These are phyloP conservation scores for Peronosclerospora sorghi DNA, from an alignment of 352 stramenopile species.

Conservation along the genomic window DNA sequence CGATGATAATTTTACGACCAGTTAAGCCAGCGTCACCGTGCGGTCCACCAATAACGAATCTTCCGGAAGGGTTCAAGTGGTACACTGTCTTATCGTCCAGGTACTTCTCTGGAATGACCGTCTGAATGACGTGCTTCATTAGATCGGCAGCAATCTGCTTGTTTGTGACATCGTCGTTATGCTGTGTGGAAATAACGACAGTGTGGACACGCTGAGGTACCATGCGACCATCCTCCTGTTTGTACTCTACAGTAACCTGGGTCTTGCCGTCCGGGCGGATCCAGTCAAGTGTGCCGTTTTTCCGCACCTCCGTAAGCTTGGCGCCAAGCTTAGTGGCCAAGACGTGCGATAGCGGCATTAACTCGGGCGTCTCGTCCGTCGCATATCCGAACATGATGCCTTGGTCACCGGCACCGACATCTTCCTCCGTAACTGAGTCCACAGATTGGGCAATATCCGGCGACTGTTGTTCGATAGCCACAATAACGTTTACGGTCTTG, in stretches of 20 bases:
- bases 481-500: conserved; percentile 99
- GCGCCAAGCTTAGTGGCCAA: conserved; percentile 94
- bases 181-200: conserved; percentile 99
- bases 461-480: conserved; percentile 98
- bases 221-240: conserved; percentile 90
- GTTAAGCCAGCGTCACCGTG: conserved; percentile 98
- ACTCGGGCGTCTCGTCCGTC: conserved; percentile 93
- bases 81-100: conserved; percentile 99
- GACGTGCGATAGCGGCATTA: conserved; percentile 98
- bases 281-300: conserved; percentile 97
- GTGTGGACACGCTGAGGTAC: conserved; percentile 96
- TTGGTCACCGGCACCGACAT: conserved; percentile 98
- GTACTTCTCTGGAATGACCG: conserved; percentile 97
- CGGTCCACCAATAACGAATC: conserved; percentile 98
- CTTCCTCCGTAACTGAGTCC: conserved; percentile 92
- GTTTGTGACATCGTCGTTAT: conserved; percentile 97
- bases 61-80: conserved; percentile 97
- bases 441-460: conserved; percentile 99
- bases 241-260: conserved; percentile 98
- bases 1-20: conserved; percentile 98
- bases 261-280: conserved; percentile 99
- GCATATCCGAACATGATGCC: conserved; percentile 92
- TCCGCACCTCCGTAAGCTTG: conserved; percentile 96
- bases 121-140: conserved; percentile 98
- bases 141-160: conserved; percentile 97